Conservation (phyloP, 2,329 filamentous ascomycete genomes). For the Cladosporium phlei region DNA sequence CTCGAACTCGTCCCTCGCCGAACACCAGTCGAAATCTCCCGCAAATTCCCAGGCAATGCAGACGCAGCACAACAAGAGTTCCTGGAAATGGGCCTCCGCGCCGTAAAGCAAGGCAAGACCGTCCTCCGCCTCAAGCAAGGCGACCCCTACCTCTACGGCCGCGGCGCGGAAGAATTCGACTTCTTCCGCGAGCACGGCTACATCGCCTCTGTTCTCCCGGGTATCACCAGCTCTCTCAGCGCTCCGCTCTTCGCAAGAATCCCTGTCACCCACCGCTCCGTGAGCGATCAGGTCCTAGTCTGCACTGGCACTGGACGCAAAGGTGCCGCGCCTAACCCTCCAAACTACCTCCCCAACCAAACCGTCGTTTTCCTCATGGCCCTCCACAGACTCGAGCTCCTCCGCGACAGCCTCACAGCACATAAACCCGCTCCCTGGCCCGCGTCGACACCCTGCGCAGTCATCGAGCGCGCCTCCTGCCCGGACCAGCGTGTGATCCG, state of each 20-base stretch:
- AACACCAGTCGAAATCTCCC: slow-evolving; percentile 83
- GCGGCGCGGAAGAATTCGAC: slow-evolving; percentile 85
- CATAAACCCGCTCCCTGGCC: slow-evolving; percentile 44
- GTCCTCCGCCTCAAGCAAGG: slow-evolving; percentile 93
- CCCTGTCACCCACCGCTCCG: slow-evolving; percentile 80
- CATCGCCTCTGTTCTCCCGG: slow-evolving; percentile 67
- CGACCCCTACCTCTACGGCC: slow-evolving; percentile 92
- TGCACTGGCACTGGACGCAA: slow-evolving; percentile 95
- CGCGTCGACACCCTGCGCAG: slow-evolving; percentile 74
- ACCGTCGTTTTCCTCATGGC: slow-evolving; percentile 96
- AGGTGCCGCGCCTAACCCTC: slow-evolving; percentile 75
- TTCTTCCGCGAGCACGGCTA: slow-evolving; percentile 74
- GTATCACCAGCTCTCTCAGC: slow-evolving; percentile 81
- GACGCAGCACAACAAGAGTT: slow-evolving; percentile 91
- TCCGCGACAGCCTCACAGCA: slow-evolving; percentile 66
- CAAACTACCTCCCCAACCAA: slow-evolving; percentile 67
- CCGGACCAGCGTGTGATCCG: slow-evolving; percentile 90
- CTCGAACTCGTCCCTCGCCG: slow-evolving; percentile 85
- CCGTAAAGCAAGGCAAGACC: slow-evolving; percentile 63
- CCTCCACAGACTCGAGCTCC: slow-evolving; percentile 71
- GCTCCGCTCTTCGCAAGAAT: slow-evolving; percentile 86
- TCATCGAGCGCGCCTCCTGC: slow-evolving; percentile 89
- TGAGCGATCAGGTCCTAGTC: slow-evolving; percentile 89
- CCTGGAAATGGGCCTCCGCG: slow-evolving; percentile 69
- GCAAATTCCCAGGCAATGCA: slow-evolving; percentile 96